Percentiles rank a stretch among this genome's conserved stretches.
These are phyloP conservation scores for Maudiozyma humilis DNA, from an alignment of 1,139 yeast species.

Conservation along the genomic window DNA sequence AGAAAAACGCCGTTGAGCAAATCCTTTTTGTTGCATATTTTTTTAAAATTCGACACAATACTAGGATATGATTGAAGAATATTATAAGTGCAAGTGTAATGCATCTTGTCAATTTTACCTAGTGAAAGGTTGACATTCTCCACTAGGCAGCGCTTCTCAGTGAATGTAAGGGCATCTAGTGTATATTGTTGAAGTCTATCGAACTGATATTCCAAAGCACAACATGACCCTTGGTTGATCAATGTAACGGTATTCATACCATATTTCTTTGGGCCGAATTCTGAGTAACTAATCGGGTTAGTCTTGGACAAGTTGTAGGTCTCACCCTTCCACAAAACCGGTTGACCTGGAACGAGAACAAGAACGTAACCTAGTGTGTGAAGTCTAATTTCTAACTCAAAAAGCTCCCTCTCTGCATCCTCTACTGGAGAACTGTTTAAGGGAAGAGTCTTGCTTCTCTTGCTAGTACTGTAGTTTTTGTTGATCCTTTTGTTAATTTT, in stretches of 20 bases:
- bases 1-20: conserved; percentile 67
- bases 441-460: conserved; percentile 4
- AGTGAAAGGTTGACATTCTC: conserved; percentile 71
- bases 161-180: conserved; percentile 44
- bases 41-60: conserved; percentile 41
- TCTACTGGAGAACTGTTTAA: conserved; percentile 11
- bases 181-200: conserved; percentile 44
- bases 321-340: conserved; percentile 86
- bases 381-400: conserved; percentile 23
- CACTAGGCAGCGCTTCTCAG: conserved; percentile 64
- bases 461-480: conserved; percentile 7
- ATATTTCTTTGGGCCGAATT: conserved; percentile 34
- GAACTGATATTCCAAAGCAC: conserved; percentile 39
- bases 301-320: conserved; percentile 45
- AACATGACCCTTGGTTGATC: conserved; percentile 56
- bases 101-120: conserved; percentile 54
- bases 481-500: conserved; percentile 1
- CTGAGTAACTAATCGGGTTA: conserved; percentile 21
- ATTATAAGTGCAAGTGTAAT: conserved; percentile 60
- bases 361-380: conserved; percentile 51
- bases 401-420: conserved; percentile 33
- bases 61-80: conserved; percentile 57
- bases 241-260: conserved; percentile 65
- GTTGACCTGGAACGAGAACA: conserved; percentile 72
- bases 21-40: conserved; percentile 60